A percentile compares a stretch with the other conserved stretches of the same genome.
Conservation (phyloP, 2,329 filamentous ascomycete genomes). For the Diaporthe citrichinensis region DNA sequence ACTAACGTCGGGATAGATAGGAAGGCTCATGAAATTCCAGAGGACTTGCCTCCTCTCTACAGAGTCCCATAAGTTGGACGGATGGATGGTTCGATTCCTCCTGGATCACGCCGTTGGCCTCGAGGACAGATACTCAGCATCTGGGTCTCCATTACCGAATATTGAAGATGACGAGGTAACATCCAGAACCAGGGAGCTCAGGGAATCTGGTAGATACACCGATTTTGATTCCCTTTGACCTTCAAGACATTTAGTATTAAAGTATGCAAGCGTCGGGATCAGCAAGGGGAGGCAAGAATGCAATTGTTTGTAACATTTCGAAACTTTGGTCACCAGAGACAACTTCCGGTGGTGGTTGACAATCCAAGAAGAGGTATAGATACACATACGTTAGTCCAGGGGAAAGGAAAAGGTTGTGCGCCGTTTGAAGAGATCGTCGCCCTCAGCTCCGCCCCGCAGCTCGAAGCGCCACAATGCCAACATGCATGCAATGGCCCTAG, state of each 20-base stretch:
- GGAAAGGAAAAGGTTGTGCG: too few relatives aligned
- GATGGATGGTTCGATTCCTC: conserved; percentile 4
- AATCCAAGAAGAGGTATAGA: too few relatives aligned
- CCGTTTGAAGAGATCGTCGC: too few relatives aligned
- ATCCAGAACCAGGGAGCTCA: neutral
- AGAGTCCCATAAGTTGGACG: neutral
- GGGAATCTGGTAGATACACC: neutral
- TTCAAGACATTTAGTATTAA: neutral
- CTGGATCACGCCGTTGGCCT: neutral
- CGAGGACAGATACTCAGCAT: neutral
- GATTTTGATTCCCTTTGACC: neutral
- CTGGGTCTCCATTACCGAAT: neutral
- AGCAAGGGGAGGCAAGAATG: too few relatives aligned
- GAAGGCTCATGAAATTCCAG: neutral
- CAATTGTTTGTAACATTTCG: too few relatives aligned
- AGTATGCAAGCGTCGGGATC: too few relatives aligned
- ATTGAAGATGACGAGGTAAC: neutral
- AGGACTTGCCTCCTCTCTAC: neutral
- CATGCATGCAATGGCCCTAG: too few relatives aligned
- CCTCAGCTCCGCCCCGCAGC: too few relatives aligned
- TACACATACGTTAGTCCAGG: too few relatives aligned
- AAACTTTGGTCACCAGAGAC: too few relatives aligned
- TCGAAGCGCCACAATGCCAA: too few relatives aligned
- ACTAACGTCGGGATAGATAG: neutral
- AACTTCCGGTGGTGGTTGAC: too few relatives aligned